Evolutionary conservation across 2,329 filamentous ascomycete genomes (phyloP), one percentile per base, ranked within the genome.

Genomic region (Purpureocillium lavendulum): DNA sequence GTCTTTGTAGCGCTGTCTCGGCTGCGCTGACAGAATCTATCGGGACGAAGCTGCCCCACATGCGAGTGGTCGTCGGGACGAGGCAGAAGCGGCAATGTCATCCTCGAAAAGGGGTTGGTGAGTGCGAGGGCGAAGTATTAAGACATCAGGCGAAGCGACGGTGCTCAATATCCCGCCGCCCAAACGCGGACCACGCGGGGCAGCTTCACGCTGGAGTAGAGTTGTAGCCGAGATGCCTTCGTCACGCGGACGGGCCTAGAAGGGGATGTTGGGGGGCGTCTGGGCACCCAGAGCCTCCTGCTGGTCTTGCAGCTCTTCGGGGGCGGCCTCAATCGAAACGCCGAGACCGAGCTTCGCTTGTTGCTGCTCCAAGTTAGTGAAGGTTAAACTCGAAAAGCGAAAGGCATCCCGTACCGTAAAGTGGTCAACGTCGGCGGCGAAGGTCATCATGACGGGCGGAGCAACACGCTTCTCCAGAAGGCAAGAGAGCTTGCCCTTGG

Each of bases 351-450:
- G 78, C 75, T 97, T 97, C 52, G 90, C 87, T 69, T 84, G 77
- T 81, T 92, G 87, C 92, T 98, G 53, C 38, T 40, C 12, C 33
- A 10, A n/a, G 30, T 44, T 15, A 45, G 49, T 67, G 50, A 65
- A 61, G 45, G 34, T 35, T 29, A 10, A 21, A 16, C 16, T n/a
- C 9, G 30, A n/a, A 26, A 30, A 21, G 12, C 29, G 29, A 30
- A 29, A 31, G 30, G 26, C 11, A 3, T 29, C 4, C 12, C 86
- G 62, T 77, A 96, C 92, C 72, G 89, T 89, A 55, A 82, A 80
- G 68, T 98, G 90, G 66, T 98, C 92, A 57, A 98, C 87, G 61
- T 97, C 92, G 51, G 89, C 90, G 40, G 89, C 87, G 67, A 98
- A 95, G 42, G 89, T 94, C 69, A 98, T 80, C 62, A 83, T 84